Evolutionary conservation across 192 early-diverging fungal species (phyloP), one percentile per base, ranked within the genome.

Genomic region (Backusella mclennaniae): DNA sequence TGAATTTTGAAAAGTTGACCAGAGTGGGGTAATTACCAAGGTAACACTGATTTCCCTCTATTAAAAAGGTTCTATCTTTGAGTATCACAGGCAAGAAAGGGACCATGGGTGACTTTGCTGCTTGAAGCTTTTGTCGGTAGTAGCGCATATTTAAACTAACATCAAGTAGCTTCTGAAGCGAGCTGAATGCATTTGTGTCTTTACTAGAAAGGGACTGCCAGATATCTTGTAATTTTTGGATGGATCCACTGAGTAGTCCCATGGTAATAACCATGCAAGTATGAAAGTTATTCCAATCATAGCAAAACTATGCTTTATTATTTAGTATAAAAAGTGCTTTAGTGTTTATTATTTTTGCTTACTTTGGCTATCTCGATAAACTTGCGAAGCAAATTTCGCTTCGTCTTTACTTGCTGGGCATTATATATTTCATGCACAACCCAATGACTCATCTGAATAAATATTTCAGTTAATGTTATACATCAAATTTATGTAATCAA

Each of bases 61-160:
- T 82, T 67, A 90, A 84, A 77, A 94, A 92, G 3, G 90, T 93
- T 23, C 90, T 78, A 75, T 94, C 93, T 76, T 94, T 94, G 66
- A 94, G 82, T 7, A 92, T 76, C 14, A 92, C 78, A 0, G 91
- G 91, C 36, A 94, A 85, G 75, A 92, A 94, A 4, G 91, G 90
- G 19, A 93, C 80, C 0, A 77, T 75, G 4, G 85, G 87, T n/a
- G 85, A 66, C 66, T 81, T 84, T 14, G 80, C 84, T 8, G 53
- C 53, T 67, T 83, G 69, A 6, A 93, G 77, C 1, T 85, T 84
- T 21, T 84, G 79, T 35, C 93, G 84, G 76, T 92, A 90, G 11
- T 83, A 73, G 12, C 83, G 59, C 93, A 93, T 93, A 76, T 95
- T 95, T 6, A 83, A 76, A 15, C 84, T 79, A 1, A 87, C 79